phyloP scores from a whole-genome alignment of 73 alveolate species.

The Stentor coeruleus region DNA sequence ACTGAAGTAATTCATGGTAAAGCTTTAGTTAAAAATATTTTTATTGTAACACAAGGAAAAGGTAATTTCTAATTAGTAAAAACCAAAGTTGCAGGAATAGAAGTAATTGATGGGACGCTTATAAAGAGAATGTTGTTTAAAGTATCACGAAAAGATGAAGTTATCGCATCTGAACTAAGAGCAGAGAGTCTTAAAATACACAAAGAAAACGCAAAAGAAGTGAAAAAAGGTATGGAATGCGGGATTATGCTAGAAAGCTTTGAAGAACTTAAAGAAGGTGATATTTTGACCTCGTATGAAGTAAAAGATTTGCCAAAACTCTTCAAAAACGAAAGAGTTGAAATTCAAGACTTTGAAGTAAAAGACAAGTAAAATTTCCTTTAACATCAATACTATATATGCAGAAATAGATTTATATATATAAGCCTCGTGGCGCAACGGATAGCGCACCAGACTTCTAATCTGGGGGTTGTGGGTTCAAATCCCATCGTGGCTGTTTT shows the following conservation, averaged over 20 bases:
- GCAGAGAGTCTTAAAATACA: slow-evolving; percentile 52
- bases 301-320: background rate
- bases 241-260: slow-evolving; percentile 49
- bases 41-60: slow-evolving; percentile 37
- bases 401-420: too few species aligned
- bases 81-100: slow-evolving; percentile 56
- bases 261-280: slow-evolving; percentile 49
- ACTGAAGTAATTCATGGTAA: slow-evolving; percentile 45
- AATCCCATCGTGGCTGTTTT: too few species aligned
- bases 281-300: slow-evolving; percentile 41
- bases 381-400: too few species aligned
- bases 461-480: too few species aligned
- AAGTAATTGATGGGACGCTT: slow-evolving; percentile 51
- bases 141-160: slow-evolving; percentile 58
- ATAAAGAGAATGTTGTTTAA: slow-evolving; percentile 43
- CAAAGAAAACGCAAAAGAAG: slow-evolving; percentile 55
- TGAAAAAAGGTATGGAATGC: slow-evolving; percentile 72
- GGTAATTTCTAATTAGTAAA: too few species aligned
- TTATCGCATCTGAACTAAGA: slow-evolving; percentile 46
- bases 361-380: background rate
- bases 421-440: too few species aligned
- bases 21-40: slow-evolving; percentile 53
- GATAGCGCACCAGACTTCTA: too few species aligned
- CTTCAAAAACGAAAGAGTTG: slow-evolving; percentile 7
- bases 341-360: background rate